Percentiles rank a stretch among this genome's conserved stretches.
Conservation (phyloP, 345 rosid species). For the Populus alba region DNA sequence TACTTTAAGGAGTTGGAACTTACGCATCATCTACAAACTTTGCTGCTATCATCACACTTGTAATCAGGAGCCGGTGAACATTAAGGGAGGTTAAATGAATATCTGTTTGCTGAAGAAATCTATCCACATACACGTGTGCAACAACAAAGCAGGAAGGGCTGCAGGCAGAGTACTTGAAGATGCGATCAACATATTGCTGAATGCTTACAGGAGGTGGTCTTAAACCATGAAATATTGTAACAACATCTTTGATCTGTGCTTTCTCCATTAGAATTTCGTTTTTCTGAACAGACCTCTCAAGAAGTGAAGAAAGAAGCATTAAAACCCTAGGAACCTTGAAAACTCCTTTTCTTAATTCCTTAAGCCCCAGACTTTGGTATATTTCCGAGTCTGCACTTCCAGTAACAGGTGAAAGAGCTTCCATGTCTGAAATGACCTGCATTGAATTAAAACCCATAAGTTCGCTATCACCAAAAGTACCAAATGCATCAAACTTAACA, state of each 20-base stretch:
- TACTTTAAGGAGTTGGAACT: slow-evolving; percentile 16
- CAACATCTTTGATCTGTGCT: slow-evolving; percentile 24
- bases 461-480: background rate
- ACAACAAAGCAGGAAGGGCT: slow-evolving; percentile 89
- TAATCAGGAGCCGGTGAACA: slow-evolving; percentile 81
- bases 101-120: slow-evolving; percentile 47
- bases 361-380: slow-evolving; percentile 57
- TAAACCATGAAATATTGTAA: slow-evolving; percentile 61
- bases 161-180: slow-evolving; percentile 79
- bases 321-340: slow-evolving; percentile 46
- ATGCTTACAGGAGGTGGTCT: slow-evolving; percentile 63
- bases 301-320: slow-evolving; percentile 55
- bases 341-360: slow-evolving; percentile 41
- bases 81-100: slow-evolving; percentile 61
- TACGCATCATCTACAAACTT: slow-evolving; percentile 84
- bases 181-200: slow-evolving; percentile 66
- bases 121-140: slow-evolving; percentile 69
- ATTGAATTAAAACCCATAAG: slow-evolving; percentile 13
- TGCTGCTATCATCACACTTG: slow-evolving; percentile 78
- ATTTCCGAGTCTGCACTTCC: slow-evolving; percentile 39
- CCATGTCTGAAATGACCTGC: slow-evolving; percentile 47
- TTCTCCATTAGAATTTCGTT: slow-evolving; percentile 42
- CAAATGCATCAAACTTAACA: background rate
- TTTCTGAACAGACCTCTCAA: slow-evolving; percentile 54
- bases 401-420: slow-evolving; percentile 31